Conservation (phyloP, 1,284 basidiomycete genomes). For the Entoloma clypeatum region DNA sequence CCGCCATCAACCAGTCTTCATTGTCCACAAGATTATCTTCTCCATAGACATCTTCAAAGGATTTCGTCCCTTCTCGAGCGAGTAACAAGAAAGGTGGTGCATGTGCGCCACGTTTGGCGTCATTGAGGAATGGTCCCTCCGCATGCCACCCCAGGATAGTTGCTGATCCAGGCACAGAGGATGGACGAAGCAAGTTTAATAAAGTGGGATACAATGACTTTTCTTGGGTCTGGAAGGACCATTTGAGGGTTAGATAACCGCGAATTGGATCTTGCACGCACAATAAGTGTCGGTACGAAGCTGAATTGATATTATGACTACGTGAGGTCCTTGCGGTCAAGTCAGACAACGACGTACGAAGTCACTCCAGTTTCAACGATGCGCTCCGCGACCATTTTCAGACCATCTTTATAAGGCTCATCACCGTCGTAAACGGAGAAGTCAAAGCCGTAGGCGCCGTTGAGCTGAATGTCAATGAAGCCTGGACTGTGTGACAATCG, state of each 20-base stretch:
- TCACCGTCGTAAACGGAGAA: constrained; percentile 81
- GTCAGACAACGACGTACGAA: constrained; percentile 47
- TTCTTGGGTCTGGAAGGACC: constrained; percentile 60
- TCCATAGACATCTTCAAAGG: constrained; percentile 77
- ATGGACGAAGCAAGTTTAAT: constrained; percentile 59
- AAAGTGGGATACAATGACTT: constrained; percentile 67
- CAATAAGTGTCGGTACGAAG: constrained; percentile 76
- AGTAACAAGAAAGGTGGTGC: constrained; percentile 63
- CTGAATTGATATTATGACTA: constrained; percentile 31
- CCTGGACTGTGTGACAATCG: constrained; percentile 51
- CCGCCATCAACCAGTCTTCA: constrained; percentile 64
- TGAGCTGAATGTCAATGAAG: constrained; percentile 78
- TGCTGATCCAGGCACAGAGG: constrained; percentile 56
- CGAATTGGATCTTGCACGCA: constrained; percentile 34
- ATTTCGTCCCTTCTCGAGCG: constrained; percentile 55
- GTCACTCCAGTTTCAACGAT: constrained; percentile 89
- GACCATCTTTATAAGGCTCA: constrained; percentile 60
- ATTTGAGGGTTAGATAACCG: constrained; percentile 1
- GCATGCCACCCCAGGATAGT: constrained; percentile 84
- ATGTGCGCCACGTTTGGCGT: constrained; percentile 79
- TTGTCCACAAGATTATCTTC: constrained; percentile 52
- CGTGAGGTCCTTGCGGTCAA: constrained; percentile 7
- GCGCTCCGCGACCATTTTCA: constrained; percentile 67
- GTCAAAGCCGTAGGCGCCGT: constrained; percentile 88
- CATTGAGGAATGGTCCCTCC: constrained; percentile 85